phyloP scores from a whole-genome alignment of 371 early-diverging fungal genomes.

The Mucor saturninus region DNA sequence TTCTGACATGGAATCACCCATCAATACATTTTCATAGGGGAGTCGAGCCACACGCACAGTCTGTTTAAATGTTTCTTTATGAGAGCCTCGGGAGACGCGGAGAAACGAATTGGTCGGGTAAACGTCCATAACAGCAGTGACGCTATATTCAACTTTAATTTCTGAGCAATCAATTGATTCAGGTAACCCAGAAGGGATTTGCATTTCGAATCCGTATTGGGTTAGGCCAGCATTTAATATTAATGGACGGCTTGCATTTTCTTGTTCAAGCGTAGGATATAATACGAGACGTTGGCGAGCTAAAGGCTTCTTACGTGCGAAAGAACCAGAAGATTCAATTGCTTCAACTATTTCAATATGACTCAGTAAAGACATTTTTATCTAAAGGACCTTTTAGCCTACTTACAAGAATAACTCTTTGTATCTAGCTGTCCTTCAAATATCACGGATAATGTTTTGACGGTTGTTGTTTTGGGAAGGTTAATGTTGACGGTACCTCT shows the following conservation, averaged over 20 bases:
- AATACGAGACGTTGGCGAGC: conserved; percentile 12
- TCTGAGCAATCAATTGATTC: conserved; percentile 22
- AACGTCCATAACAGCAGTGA: conserved; percentile 16
- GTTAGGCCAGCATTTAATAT: conserved; percentile 18
- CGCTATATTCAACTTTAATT: conserved; percentile 20
- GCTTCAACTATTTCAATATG: neutral
- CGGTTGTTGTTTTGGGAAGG: conserved; percentile 11
- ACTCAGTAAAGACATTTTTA: neutral
- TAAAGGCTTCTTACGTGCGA: conserved; percentile 6
- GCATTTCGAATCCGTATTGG: conserved; percentile 26
- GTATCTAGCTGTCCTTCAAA: conserved; percentile 24
- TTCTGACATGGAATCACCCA: conserved; percentile 1
- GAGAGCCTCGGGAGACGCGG: neutral
- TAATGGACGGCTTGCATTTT: conserved; percentile 1
- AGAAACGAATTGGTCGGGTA: neutral
- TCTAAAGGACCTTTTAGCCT: neutral
- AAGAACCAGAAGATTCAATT: conserved; percentile 3
- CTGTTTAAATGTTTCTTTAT: conserved; percentile 1
- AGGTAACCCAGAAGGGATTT: conserved; percentile 21
- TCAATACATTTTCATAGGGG: conserved; percentile 6
- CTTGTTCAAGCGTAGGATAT: conserved; percentile 10
- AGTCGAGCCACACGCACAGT: conserved; percentile 15
- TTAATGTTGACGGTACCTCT: conserved; percentile 23
- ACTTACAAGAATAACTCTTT: conserved; percentile 7
- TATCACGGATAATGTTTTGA: conserved; percentile 16